Base-by-base conservation (phyloP, 768 basidiomycete genomes). In the Leccinum uliginosum region DNA sequence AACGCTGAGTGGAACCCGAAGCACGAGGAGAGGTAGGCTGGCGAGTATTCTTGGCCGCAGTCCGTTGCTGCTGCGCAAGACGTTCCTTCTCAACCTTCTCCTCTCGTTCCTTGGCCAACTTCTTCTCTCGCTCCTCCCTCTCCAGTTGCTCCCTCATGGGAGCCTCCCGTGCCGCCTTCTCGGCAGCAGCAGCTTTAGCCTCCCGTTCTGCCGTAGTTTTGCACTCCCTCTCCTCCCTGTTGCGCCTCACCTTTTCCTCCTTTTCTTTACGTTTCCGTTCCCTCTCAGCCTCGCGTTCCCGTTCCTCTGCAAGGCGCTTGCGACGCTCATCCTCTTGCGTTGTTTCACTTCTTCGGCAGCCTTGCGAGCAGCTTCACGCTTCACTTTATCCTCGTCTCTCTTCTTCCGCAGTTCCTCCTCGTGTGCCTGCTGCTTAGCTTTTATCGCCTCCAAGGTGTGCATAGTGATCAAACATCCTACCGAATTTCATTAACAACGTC, bases 301-400 rank as follows among this genome's bases (percentile, higher is more conserved):
- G 85, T 72, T 93, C 91, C 65, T 93, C 89, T 35, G 85, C 82
- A 57, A 84, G 72, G 24, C 90, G 85, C 68, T 85, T 84, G 55
- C 88, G 83, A 29, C 79, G 76, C 69, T 95, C 92, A 71, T 97
- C 94, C 46, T 93, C 93, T 67, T 91, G 55, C 85, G 81, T 44
- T 80, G 76, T 64, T 82, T 86, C 72, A 94, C 93, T 67, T 96
- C 94, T 57, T 94, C 92, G 27, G 82, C 81, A 52, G 81, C 84
- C 69, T 87, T 87, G 57, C 86, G 85, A 56, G 80, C 79, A 50
- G 84, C 81, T 65, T 98, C 95, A 21, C 89, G 85, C 60, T 80
- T 82, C 3, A 74, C 73, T n/a, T 89, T 83, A 58, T 97, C 93
- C 72, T 98, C 96, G 60, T 97, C 95, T 23, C 84, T 83, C 62